A percentile compares a stretch with the other conserved stretches of the same genome.
phyloP scores from a whole-genome alignment of 179 eudicot species.

The Vitellaria paradoxa region DNA sequence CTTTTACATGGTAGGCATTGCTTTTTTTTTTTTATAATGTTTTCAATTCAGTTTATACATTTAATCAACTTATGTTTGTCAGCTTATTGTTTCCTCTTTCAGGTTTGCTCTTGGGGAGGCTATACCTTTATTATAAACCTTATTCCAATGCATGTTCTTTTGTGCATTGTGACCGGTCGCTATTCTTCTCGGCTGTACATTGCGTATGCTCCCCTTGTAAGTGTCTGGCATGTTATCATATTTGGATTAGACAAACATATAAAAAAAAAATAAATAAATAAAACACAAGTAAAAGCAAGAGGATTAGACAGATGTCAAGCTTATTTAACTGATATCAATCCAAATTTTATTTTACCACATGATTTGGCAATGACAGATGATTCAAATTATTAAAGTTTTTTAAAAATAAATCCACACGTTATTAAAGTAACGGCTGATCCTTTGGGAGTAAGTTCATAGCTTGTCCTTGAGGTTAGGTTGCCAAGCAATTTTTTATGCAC shows the following conservation, averaged over 20 bases:
- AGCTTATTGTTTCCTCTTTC: conserved; percentile 18
- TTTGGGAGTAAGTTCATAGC: not conserved
- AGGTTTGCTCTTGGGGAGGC: conserved; percentile 99
- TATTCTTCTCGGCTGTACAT: conserved; percentile 89
- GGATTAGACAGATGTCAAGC: not conserved
- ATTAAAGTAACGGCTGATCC: not conserved
- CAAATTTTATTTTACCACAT: not conserved
- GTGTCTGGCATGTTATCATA: conserved; percentile 21
- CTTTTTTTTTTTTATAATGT: conserved; percentile 5
- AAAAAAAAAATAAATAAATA: not conserved
- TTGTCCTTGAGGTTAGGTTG: not conserved
- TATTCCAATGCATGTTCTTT: conserved; percentile 90
- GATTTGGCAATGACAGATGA: no score
- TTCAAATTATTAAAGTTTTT: no score
- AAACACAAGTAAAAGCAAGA: no score
- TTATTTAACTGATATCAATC: not conserved
- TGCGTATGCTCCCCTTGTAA: conserved; percentile 97
- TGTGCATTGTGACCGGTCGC: conserved; percentile 88
- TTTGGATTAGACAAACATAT: not conserved
- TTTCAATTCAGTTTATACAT: conserved; percentile 6
- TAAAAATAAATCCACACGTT: no score
- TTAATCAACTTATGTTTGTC: conserved; percentile 10
- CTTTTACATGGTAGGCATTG: conserved; percentile 79
- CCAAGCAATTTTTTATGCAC: not conserved
- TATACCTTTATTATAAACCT: conserved; percentile 95